A percentile compares a stretch with the other conserved stretches of the same genome.
Conservation (phyloP, 106 monocot species). For the Dendrobium huoshanense region DNA sequence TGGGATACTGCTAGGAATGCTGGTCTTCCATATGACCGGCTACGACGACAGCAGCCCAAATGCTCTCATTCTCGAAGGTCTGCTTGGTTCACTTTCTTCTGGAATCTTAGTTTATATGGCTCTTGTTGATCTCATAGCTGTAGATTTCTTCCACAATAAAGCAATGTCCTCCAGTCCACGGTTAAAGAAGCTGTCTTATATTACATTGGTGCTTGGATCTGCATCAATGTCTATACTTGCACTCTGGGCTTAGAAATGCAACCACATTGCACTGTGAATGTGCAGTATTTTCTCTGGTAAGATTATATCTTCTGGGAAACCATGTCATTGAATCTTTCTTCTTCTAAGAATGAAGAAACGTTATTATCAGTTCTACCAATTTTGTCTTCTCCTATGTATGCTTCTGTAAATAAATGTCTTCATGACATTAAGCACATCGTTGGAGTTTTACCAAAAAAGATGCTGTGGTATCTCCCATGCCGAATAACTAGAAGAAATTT, state of each 20-base stretch:
- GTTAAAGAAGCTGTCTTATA: slow-evolving; percentile 60
- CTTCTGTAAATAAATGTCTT: no score
- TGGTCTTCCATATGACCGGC: slow-evolving; percentile 65
- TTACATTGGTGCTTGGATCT: slow-evolving; percentile 71
- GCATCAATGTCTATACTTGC: slow-evolving; percentile 89
- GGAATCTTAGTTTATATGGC: slow-evolving; percentile 92
- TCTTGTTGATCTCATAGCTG: slow-evolving; percentile 80
- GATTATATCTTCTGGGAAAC: no score
- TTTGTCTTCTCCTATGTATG: no score
- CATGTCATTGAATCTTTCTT: no score
- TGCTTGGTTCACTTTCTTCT: slow-evolving; percentile 75
- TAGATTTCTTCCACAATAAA: slow-evolving; percentile 89
- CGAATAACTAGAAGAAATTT: no score
- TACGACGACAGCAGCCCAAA: slow-evolving; percentile 82
- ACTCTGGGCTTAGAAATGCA: slow-evolving; percentile 56
- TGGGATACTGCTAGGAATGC: slow-evolving; percentile 78
- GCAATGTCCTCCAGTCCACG: slow-evolving; percentile 43
- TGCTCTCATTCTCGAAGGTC: slow-evolving; percentile 75
- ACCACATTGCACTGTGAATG: background rate
- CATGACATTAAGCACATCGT: no score
- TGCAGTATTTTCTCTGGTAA: no score
- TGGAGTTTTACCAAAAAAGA: no score
- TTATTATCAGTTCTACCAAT: no score
- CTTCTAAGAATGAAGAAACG: no score
- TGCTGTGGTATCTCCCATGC: no score